Conservation (phyloP, 306 rosid species). For the Mucuna pruriens region DNA sequence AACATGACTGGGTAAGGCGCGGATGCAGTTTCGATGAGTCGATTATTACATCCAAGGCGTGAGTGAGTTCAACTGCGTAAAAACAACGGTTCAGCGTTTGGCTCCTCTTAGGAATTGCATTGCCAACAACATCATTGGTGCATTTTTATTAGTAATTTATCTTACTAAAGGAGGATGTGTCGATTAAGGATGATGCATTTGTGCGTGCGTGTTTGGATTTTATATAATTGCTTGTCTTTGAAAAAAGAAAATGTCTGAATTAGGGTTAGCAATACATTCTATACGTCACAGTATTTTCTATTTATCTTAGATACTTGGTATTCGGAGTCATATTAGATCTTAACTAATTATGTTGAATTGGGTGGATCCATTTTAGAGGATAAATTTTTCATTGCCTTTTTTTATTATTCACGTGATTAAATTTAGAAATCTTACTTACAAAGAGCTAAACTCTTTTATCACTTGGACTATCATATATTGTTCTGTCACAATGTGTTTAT, state of each 20-base stretch:
- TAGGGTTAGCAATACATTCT: background rate
- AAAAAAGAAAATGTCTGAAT: background rate
- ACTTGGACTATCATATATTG: too few relatives aligned
- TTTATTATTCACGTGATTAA: too few relatives aligned
- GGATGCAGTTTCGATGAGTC: background rate
- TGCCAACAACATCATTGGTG: background rate
- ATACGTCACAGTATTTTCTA: background rate
- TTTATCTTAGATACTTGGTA: background rate
- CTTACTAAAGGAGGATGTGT: background rate
- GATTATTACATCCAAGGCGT: background rate
- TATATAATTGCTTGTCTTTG: background rate
- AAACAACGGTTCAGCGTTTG: background rate
- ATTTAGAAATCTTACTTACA: too few relatives aligned
- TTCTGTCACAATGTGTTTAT: too few relatives aligned
- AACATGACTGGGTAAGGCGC: background rate
- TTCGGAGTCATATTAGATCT: background rate
- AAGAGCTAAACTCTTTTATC: too few relatives aligned
- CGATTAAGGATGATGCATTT: background rate
- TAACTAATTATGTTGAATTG: too few relatives aligned
- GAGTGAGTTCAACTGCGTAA: constrained; percentile 16
- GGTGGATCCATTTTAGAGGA: too few relatives aligned
- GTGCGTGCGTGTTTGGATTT: background rate
- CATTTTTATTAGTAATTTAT: background rate
- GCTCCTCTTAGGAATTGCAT: background rate
- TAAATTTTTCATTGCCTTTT: too few relatives aligned